phyloP scores from a whole-genome alignment of 148 eudicot genomes.

The Amaranthus cruentus region DNA sequence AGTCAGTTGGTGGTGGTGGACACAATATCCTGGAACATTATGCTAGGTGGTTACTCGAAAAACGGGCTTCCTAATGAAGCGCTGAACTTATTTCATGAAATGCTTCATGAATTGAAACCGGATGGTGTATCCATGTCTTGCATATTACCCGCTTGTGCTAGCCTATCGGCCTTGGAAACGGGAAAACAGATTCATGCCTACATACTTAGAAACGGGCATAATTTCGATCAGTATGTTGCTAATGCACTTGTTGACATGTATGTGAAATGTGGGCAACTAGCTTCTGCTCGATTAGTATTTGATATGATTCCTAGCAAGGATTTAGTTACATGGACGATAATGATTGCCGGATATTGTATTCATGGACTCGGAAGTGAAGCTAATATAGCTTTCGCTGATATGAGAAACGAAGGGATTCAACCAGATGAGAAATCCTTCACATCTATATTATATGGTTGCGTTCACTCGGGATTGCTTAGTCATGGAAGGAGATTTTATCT shows the following conservation, averaged over 20 bases:
- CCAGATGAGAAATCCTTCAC: slow-evolving; percentile 46
- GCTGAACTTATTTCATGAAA: slow-evolving; percentile 35
- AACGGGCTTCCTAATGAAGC: slow-evolving; percentile 50
- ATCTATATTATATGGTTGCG: slow-evolving; percentile 52
- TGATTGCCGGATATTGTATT: slow-evolving; percentile 65
- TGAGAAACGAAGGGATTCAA: slow-evolving; percentile 40
- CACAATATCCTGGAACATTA: slow-evolving; percentile 58
- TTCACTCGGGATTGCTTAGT: slow-evolving; percentile 54
- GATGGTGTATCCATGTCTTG: slow-evolving; percentile 57
- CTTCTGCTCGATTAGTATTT: slow-evolving; percentile 43
- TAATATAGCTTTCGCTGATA: slow-evolving; percentile 34
- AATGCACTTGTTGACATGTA: slow-evolving; percentile 79
- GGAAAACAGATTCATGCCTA: slow-evolving; percentile 59
- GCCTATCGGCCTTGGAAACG: slow-evolving; percentile 41
- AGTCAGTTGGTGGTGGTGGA: slow-evolving; percentile 38
- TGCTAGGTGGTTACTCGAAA: slow-evolving; percentile 65
- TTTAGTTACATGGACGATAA: slow-evolving; percentile 56
- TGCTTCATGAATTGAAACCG: slow-evolving; percentile 45
- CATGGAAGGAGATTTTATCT: slow-evolving; percentile 49
- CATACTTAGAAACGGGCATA: slow-evolving; percentile 36
- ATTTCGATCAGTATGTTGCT: slow-evolving; percentile 37
- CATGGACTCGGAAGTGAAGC: slow-evolving; percentile 63
- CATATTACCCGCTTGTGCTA: slow-evolving; percentile 57
- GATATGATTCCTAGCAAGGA: slow-evolving; percentile 40
- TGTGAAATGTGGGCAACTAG: slow-evolving; percentile 48